These are phyloP conservation scores for Buxus sempervirens DNA, from an alignment of 164 flowering plant genomes.

Conservation along the genomic window DNA sequence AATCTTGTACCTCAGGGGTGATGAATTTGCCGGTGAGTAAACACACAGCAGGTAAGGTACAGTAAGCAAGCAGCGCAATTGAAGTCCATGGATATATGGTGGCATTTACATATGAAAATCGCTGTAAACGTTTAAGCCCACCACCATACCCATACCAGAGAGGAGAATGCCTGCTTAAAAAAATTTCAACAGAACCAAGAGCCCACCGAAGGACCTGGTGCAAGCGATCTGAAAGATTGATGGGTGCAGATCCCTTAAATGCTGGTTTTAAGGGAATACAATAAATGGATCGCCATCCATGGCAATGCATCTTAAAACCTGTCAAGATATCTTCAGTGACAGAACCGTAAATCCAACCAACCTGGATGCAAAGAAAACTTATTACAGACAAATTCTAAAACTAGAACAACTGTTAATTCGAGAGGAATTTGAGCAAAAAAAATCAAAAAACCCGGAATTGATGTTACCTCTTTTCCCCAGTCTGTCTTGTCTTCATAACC, in stretches of 20 bases:
- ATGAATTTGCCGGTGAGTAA: constrained; percentile 65
- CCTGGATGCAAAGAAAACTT: constrained; percentile 24
- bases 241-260: constrained; percentile 67
- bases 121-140: constrained; percentile 55
- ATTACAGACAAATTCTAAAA: not conserved
- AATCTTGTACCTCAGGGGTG: constrained; percentile 48
- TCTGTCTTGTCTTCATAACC: constrained; percentile 78
- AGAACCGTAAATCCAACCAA: constrained; percentile 74
- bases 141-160: constrained; percentile 71
- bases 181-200: constrained; percentile 69
- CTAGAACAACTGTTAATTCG: not conserved
- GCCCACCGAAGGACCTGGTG: constrained; percentile 74
- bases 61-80: constrained; percentile 60
- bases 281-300: constrained; percentile 69
- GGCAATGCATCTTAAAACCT: constrained; percentile 75
- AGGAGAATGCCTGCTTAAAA: constrained; percentile 69
- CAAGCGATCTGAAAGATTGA: constrained; percentile 71
- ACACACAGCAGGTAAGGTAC: constrained; percentile 68
- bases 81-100: constrained; percentile 63
- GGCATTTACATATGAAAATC: constrained; percentile 57
- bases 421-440: not conserved
- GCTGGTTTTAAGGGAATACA: constrained; percentile 59
- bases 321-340: constrained; percentile 71
- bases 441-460: not conserved
- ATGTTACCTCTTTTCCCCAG: constrained; percentile 74